Evolutionary conservation across 768 basidiomycete species (phyloP).

Genomic region (Suillus spraguei): DNA sequence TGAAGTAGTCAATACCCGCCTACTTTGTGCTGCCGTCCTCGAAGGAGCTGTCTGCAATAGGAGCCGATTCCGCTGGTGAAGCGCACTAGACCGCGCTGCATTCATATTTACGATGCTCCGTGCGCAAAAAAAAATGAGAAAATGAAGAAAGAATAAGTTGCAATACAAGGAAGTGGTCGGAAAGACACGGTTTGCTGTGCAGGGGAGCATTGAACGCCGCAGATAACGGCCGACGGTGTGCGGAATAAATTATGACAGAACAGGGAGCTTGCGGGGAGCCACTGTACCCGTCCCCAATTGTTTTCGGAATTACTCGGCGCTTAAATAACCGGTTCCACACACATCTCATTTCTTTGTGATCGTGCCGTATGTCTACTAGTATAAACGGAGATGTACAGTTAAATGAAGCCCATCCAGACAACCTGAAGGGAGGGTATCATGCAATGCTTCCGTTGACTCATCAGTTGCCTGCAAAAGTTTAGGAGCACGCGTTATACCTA

Average conservation of each 20-base stretch:
- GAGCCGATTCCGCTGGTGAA: conserved; percentile 1
- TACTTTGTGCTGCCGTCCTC: conserved; percentile 1
- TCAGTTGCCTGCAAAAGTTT: neutral
- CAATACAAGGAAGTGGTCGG: neutral
- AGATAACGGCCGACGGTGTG: conserved; percentile 1
- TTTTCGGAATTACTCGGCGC: conserved; percentile 8
- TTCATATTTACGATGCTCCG: neutral
- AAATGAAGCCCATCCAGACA: neutral
- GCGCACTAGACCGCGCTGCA: neutral
- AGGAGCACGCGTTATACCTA: neutral
- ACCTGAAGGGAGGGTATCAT: neutral
- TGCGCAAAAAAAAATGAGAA: neutral
- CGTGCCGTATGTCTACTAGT: too few relatives aligned
- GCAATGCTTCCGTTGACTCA: neutral
- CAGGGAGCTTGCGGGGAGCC: neutral
- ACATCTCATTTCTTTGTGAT: neutral
- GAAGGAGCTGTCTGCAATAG: neutral
- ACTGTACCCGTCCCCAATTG: neutral
- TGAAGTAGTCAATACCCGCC: conserved; percentile 5
- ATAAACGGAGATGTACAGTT: neutral
- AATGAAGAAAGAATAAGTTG: neutral
- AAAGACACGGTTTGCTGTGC: too few relatives aligned
- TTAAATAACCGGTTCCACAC: neutral
- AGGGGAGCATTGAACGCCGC: neutral
- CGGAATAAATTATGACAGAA: conserved; percentile 1